Evolutionary conservation across 2,329 filamentous ascomycete genomes (phyloP), one percentile per base, ranked within the genome.

Genomic region (Paracoccidioides brasiliensis): DNA sequence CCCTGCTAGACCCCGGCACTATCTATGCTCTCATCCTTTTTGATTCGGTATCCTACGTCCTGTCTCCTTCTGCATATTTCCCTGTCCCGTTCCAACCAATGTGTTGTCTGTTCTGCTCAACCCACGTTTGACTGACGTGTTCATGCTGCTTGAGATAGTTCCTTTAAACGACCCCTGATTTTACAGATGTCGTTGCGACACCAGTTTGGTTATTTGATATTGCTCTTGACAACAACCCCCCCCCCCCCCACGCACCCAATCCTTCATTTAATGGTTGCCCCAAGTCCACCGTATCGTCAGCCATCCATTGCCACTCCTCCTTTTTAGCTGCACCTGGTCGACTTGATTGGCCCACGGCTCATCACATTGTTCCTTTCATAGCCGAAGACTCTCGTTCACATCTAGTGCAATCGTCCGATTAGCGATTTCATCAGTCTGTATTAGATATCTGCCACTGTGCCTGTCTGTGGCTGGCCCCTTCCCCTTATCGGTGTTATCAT

Each of bases 141-240:
- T 42, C 28, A n/a, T 28, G 46, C 8, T 48, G 45, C 33, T n/a
- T 48, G n/a, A 10, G 43, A 22, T 40, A 41, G 15, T 51, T 51
- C 48, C 15, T 51, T 52, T 14, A 6, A 30, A 38, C 22, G 7
- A 4, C 9, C 49, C 35, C 22, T 33, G 32, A 38, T 4, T 22
- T 42, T 32, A 15, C 6, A 14, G 15, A 42, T 40, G 48, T 7
- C 37, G 15, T 28, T 30, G 22, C 37, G 15, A 52, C 38, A 41
- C 38, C n/a, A n/a, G n/a, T n/a, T n/a, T n/a, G n/a, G n/a, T n/a
- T n/a, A n/a, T n/a, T 44, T 50, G 53, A 35, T 55, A 59, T 57
- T 41, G 46, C 46, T 53, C 51, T 38, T 35, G 42, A 32, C n/a
- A 46, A 41, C 56, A n/a, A n/a, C n/a, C n/a, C n/a, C n/a, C n/a